Base-by-base conservation (phyloP, 164 flowering plant genomes). In the Nymphaea colorata region DNA sequence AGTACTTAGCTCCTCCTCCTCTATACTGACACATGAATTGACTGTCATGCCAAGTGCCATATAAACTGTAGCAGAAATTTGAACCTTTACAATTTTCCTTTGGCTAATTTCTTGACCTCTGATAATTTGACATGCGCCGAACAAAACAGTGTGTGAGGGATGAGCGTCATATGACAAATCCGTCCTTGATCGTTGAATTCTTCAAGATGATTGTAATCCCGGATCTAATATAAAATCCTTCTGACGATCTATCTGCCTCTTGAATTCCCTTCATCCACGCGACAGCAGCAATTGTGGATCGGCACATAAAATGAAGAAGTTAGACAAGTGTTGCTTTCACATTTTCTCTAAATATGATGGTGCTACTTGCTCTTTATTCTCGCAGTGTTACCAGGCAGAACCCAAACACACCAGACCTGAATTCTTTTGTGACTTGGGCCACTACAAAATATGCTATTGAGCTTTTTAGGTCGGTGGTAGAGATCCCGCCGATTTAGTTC, bases 221-320 rank as follows among this genome's bases (percentile, higher is more conserved):
- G 0, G 98, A 90, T 60, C 93, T 81, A 71, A 93, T 88, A 79
- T 90, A 93, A 74, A 93, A 93, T 43, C 98, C 98, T 62, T 93
- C 95, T 12, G 85, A 79, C 55, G 98, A 73, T 79, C 93, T 87
- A 18, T 93, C 96, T 41, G 91, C 98, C 81, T 93, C 98, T 82
- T 88, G 89, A 62, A 90, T 71, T 12, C 90, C 91, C 98, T 93
- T 81, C 79, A 78, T 59, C 64, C 5, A 69, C 36, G 36, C 36
- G 12, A 51, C 10, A 7, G 41, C 4, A 64, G 53, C 57, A 51
- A 51, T 8, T 51, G 3, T 51, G 57, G 14, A 51, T 51, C 57
- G 14, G 57, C 57, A 45, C 25, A 43, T 0, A 59, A 41, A 3
- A 3, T 41, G 6, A 15, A 64, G 11, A 41, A 12, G 44, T 18